Evolutionary conservation across 192 early-diverging fungal species (phyloP), one percentile per base, ranked within the genome.

Genomic region (Backusella parvicylindrica): DNA sequence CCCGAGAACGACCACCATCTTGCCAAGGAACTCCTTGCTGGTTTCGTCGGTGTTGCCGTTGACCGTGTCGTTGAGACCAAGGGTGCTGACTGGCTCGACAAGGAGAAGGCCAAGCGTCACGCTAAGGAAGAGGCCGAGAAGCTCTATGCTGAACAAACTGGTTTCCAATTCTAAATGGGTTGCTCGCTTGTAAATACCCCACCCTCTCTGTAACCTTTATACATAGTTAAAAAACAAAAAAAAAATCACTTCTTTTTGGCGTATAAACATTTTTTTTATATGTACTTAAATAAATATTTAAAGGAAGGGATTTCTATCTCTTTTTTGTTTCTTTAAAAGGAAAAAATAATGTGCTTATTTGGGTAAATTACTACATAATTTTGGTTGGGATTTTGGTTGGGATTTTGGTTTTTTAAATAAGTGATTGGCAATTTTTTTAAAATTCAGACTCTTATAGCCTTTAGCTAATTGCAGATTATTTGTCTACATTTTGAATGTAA

Each of bases 1-100:
- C 41, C 37, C 21, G 38, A 72, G n/a, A 50, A 64, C 36, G 53
- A 60, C 53, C 84, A 86, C 70, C 36, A 53, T 12, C 13, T 77
- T 13, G 79, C 84, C 60, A 84, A 84, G 77, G 84, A 86, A 66
- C 47, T 85, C 47, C 73, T 86, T 35, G 83, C 83, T 33, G 80
- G 74, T 63, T 75, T 86, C 33, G 83, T 81, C 16, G 84, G 77
- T 72, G 77, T 74, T 60, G 84, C 80, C 53, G 69, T 77, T 53
- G 84, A 83, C 56, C 77, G 70, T 53, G 13, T 82, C 23, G 69
- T 74, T 41, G 83, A 84, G 60, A 83, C 81, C 77, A 84, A 84
- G 72, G 83, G 83, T 37, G 30, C 83, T 47, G 78, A 84, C 70
- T 82, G 66, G 74, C 15, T 84, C 60, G 83, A 84, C 69, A 63